Conservation (phyloP, 179 eudicot genomes). For the Amaranthus tricolor region DNA sequence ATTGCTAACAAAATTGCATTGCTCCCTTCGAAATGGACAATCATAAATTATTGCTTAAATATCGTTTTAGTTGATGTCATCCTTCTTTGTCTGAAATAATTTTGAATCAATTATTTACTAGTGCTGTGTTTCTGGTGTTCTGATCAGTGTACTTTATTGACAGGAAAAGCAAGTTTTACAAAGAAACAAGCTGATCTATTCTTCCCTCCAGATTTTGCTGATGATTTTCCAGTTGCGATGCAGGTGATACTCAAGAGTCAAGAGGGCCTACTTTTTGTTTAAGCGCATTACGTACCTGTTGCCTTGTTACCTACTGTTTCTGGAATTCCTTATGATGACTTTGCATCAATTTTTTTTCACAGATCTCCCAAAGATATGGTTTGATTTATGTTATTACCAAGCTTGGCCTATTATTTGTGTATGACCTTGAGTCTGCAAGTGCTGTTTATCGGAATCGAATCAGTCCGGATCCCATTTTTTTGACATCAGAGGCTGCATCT, state of each 20-base stretch:
- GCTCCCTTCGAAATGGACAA: too few species aligned
- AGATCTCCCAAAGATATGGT: conserved; percentile 86
- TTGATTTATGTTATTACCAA: conserved; percentile 89
- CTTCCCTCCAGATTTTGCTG: conserved; percentile 96
- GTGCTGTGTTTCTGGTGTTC: conserved; percentile 1
- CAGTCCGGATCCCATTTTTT: conserved; percentile 96
- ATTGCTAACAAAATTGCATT: neutral
- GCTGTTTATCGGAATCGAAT: conserved; percentile 95
- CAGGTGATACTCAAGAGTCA: conserved; percentile 47
- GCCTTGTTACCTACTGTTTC: neutral
- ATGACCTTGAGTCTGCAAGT: conserved; percentile 91
- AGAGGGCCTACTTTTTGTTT: neutral
- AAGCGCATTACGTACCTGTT: neutral
- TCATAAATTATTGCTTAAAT: too few species aligned
- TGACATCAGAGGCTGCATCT: conserved; percentile 90
- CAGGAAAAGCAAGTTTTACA: conserved; percentile 80
- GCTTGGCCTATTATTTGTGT: conserved; percentile 92
- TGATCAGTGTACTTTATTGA: conserved; percentile 15
- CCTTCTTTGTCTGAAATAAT: neutral
- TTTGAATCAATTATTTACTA: neutral
- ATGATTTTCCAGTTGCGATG: conserved; percentile 95
- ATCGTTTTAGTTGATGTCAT: neutral
- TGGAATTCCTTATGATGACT: too few species aligned
- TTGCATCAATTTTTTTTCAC: conserved; percentile 22
- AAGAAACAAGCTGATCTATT: conserved; percentile 96